A percentile compares a stretch with the other conserved stretches of the same genome.
Evolutionary conservation across 257 asterid genomes (phyloP).

Genomic region (Nicotiana otophora): DNA sequence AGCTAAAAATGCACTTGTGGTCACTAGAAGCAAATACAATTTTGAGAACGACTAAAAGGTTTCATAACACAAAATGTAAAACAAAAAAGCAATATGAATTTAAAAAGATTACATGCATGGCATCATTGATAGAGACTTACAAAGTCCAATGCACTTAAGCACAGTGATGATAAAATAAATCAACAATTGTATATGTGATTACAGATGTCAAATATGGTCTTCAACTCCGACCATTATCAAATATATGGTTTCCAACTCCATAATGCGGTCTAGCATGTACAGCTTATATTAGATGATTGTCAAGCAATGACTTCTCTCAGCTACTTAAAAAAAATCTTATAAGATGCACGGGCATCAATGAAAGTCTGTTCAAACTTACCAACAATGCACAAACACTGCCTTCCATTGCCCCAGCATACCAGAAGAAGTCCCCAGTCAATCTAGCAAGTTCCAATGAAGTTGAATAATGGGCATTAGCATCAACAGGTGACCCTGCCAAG

Average conservation of each 20-base stretch:
- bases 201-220: not conserved
- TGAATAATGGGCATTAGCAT: conserved; percentile 95
- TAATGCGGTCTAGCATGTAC: not conserved
- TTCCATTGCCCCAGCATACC: conserved; percentile 99
- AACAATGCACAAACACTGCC: conserved; percentile 94
- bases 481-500: conserved; percentile 98
- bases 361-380: conserved; percentile 44
- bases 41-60: not conserved
- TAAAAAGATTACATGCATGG: not conserved
- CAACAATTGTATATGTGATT: not conserved
- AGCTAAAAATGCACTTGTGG: not conserved
- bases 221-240: not conserved
- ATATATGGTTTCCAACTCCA: not conserved
- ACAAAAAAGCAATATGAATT: not conserved
- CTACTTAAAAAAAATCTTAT: not conserved
- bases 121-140: not conserved
- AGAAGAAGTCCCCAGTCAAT: conserved; percentile 88
- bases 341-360: not conserved
- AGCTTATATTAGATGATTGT: not conserved
- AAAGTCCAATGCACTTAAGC: not conserved
- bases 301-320: not conserved
- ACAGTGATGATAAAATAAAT: not conserved
- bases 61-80: not conserved
- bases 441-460: conserved; percentile 93
- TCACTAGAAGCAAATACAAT: not conserved